Evolutionary conservation across 257 asterid species (phyloP), one percentile per base, ranked within the genome.

Genomic region (Perilla frutescens): DNA sequence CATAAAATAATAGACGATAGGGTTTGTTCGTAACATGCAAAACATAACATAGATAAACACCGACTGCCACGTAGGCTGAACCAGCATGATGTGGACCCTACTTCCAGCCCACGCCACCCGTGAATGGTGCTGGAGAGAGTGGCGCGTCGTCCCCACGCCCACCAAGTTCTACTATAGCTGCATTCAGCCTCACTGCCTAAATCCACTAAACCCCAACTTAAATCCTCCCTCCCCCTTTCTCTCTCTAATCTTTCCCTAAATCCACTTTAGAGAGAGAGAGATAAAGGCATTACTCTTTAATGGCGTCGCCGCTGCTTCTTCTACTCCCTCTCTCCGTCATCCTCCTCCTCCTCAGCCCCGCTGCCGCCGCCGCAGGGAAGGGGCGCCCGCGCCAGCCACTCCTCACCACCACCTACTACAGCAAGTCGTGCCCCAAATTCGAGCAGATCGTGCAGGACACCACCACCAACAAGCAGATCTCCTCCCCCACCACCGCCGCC

Each of bases 401-500:
- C 47, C 91, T 91, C 65, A 74, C 59, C 76, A 41, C 86, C 50
- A 29, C 71, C 71, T 88, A 77, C 62, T 94, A 94, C 88, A 66
- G 71, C 70, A 70, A 43, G 64, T 65, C 78, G 11, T 94, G 98
- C 70, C 97, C 98, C 13, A 73, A 78, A 40, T 91, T 94, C 61
- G 88, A 88, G 29, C 85, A 84, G 78, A 91, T 94, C 83, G 89
- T 91, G 80, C 79, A 88, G 66, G 88, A 90, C 29, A 81, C 89
- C 45, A 87, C 96, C 78, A 88, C 87, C 50, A 82, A 84, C 90
- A 94, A 94, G 68, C 98, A 94, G 87, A 89, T 94, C 86, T 81
- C 70, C 51, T 87, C 97, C 67, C 98, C 98, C 55, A 94, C 98
- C 81, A 94, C 97, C 64, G 98, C 97, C 74, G 96, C 96, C 84